Base-by-base conservation (phyloP, 352 stramenopile genomes). In the Hyaloperonospora brassicae region DNA sequence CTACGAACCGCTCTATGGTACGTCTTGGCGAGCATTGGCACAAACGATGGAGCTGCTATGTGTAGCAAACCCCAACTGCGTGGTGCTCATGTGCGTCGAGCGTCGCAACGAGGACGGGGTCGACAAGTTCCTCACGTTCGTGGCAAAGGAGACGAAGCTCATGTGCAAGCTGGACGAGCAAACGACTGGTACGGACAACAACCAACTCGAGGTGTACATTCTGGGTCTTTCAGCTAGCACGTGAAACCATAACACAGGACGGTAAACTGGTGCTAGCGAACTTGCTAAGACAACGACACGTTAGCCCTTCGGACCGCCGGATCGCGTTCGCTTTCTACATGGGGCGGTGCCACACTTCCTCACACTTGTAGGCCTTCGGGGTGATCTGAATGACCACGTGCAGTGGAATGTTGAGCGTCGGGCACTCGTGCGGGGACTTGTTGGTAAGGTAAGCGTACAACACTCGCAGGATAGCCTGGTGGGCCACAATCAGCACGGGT, bases 391-490 rank as follows among this genome's bases (percentile, higher is more conserved):
- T 97, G 9, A 98, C 89, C 50, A 95, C 91, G 64, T 98, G 96
- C 47, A 97, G 68, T 9, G 88, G 88, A 52, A 97, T 94, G 66
- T 95, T 81, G 47, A 96, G 68, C 27, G 95, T 98, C 12, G 95
- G 93, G 55, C 93, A 97, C 60, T 97, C 81, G 52, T 91, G 76
- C 40, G 90, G 87, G 24, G 86, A 74, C 50, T 96, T 86, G 60
- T 97, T 96, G 60, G 96, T 97, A 57, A 98, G 86, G 74, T 98
- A 98, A 39, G 92, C 93, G 70, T 98, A 98, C 25, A 98, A 61
- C 50, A 98, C 93, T 22, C 94, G 84, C 42, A 98, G 70, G 59
- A 98, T 98, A 12, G 93, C 94, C 71, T 98, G 93, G 68, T 98
- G 94, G 39, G 85, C 91, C 5, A 98, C 83, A 61, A 98, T 97